These are phyloP conservation scores for Pneumocystis sp. DNA, from an alignment of 1,139 yeast species.

Conservation along the genomic window DNA sequence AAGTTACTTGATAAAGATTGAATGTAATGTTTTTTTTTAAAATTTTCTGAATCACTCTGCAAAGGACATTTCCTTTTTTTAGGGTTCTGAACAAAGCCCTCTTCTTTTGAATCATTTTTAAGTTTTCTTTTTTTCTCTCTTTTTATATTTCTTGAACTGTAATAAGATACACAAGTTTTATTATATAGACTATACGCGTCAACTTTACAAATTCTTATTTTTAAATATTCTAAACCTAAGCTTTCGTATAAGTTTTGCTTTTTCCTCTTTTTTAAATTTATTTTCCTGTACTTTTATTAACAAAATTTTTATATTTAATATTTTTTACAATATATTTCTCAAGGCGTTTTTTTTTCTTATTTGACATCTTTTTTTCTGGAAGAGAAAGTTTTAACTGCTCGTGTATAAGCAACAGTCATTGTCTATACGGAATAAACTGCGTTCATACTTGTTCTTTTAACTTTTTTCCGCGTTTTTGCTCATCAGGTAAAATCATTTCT, in stretches of 20 bases:
- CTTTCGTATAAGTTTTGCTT: constrained; percentile 59
- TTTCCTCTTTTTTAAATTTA: constrained; percentile 81
- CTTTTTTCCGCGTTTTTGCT: constrained; percentile 41
- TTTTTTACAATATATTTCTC: constrained; percentile 30
- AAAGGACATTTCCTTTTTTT: constrained; percentile 13
- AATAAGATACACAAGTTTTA: neutral
- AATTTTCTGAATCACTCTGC: neutral
- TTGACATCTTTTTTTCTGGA: constrained; percentile 50
- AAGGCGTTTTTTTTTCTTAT: constrained; percentile 52
- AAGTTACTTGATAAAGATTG: constrained; percentile 4
- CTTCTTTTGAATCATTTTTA: constrained; percentile 39
- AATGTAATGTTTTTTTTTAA: neutral
- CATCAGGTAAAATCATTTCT: constrained; percentile 37
- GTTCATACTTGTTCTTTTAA: constrained; percentile 49
- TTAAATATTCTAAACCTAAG: constrained; percentile 48
- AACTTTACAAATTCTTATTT: constrained; percentile 58
- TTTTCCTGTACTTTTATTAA: constrained; percentile 37
- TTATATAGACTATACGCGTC: constrained; percentile 30
- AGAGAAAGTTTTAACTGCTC: neutral
- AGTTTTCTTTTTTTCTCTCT: constrained; percentile 29
- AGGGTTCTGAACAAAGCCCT: constrained; percentile 16
- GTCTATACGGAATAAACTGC: constrained; percentile 29
- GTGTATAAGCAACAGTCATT: constrained; percentile 25
- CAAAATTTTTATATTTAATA: neutral
- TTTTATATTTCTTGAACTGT: neutral